A percentile compares a stretch with the other conserved stretches of the same genome.
These are phyloP conservation scores for Deinandra increscens DNA, from an alignment of 129 eudicot genomes.

Conservation along the genomic window DNA sequence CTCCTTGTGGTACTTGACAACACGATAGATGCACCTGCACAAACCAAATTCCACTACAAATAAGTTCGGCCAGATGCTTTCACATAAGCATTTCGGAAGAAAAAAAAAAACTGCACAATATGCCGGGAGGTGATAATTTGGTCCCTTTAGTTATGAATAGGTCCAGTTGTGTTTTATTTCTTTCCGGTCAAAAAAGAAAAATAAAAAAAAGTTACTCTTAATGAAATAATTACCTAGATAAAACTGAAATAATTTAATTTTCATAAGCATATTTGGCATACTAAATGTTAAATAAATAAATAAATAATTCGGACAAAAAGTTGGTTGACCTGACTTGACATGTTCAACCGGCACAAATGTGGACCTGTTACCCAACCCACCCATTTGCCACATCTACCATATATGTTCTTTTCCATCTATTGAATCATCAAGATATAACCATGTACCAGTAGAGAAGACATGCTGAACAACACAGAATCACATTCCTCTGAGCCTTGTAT, in stretches of 20 bases:
- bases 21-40: conserved; percentile 77
- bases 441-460: conserved; percentile 75
- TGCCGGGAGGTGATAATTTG: background rate
- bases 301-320: background rate
- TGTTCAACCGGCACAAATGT: background rate
- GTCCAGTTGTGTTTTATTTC: too few relatives aligned
- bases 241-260: background rate
- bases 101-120: background rate
- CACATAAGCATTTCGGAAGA: background rate
- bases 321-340: background rate
- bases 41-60: conserved; percentile 15
- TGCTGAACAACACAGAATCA: conserved; percentile 53
- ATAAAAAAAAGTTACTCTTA: background rate
- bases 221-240: background rate
- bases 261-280: background rate
- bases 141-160: background rate
- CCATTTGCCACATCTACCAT: conserved; percentile 7
- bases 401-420: conserved; percentile 19
- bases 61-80: background rate
- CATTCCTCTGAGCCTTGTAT: conserved; percentile 82
- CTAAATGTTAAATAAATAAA: background rate
- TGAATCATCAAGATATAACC: conserved; percentile 13
- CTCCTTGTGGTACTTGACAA: conserved; percentile 75
- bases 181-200: too few relatives aligned
- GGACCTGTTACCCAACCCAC: conserved; percentile 8